These are phyloP conservation scores for Neophaeococcomyces mojaviensis DNA, from an alignment of 2,329 filamentous ascomycete genomes.

Conservation along the genomic window DNA sequence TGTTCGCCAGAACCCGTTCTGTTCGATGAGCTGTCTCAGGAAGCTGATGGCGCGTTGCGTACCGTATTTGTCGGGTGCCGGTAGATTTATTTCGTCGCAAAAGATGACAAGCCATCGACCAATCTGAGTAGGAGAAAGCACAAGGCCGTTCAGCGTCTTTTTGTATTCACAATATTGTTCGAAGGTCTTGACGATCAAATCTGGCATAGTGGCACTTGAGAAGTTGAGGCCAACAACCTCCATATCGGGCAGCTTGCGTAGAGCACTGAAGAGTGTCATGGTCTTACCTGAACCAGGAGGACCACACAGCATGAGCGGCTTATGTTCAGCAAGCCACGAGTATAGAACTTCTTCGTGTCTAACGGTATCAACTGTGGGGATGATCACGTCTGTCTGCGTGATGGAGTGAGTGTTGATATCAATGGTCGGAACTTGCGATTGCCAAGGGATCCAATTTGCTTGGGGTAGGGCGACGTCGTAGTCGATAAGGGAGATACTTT, in stretches of 20 bases:
- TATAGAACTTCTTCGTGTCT: conserved; percentile 98
- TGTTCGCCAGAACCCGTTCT: conserved; percentile 98
- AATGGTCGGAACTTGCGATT: conserved; percentile 84
- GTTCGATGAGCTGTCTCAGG: conserved; percentile 91
- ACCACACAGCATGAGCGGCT: conserved; percentile 90
- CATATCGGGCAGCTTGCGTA: conserved; percentile 96
- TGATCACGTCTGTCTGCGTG: conserved; percentile 96
- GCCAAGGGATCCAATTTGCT: conserved; percentile 87
- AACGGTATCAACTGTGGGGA: conserved; percentile 93
- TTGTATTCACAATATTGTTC: conserved; percentile 99
- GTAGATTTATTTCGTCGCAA: conserved; percentile 98
- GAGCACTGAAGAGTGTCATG: conserved; percentile 97
- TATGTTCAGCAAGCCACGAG: conserved; percentile 98
- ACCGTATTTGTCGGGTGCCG: conserved; percentile 92
- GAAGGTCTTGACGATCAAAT: conserved; percentile 96
- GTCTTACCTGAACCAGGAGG: conserved; percentile 98
- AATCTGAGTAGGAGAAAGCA: conserved; percentile 92
- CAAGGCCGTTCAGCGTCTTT: conserved; percentile 93
- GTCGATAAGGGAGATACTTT: conserved; percentile 82
- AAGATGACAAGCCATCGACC: conserved; percentile 97
- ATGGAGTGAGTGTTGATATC: conserved; percentile 98
- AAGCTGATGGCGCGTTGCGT: conserved; percentile 97
- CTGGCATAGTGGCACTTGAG: conserved; percentile 94
- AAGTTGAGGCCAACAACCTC: conserved; percentile 99
- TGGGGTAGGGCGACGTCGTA: conserved; percentile 84